A percentile compares a stretch with the other conserved stretches of the same genome.
Evolutionary conservation across 257 asterid species (phyloP).

Genomic region (Solanum infundibuliforme): DNA sequence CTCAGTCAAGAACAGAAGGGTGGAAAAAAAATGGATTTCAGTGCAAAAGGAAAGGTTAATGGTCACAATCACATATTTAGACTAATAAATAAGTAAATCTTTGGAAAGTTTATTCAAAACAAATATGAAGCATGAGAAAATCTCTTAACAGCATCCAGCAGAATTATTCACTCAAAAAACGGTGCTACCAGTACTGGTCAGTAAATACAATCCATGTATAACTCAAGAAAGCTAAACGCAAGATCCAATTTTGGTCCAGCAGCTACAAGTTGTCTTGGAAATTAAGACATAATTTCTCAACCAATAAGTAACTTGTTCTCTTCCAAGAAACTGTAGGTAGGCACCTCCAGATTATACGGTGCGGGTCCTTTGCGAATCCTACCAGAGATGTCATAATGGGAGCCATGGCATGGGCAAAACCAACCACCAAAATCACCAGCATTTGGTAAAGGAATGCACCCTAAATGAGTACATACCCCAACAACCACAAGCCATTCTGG

Average conservation of each 20-base stretch:
- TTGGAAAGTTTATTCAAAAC: not conserved
- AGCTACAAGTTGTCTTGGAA: not conserved
- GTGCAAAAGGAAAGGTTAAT: not conserved
- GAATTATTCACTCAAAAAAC: constrained; percentile 11
- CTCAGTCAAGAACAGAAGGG: not conserved
- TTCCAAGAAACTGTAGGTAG: constrained; percentile 76
- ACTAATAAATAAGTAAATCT: not conserved
- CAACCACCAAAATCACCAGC: constrained; percentile 97
- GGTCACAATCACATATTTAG: not conserved
- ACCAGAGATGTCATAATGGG: constrained; percentile 88
- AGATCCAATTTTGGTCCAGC: not conserved
- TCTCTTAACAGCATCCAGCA: constrained; percentile 5
- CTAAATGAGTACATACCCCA: constrained; percentile 91
- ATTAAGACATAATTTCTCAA: constrained; percentile 14
- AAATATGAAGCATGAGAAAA: not conserved
- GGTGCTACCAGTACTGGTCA: constrained; percentile 8
- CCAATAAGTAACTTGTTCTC: constrained; percentile 75
- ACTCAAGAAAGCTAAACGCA: not conserved
- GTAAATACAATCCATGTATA: constrained; percentile 7
- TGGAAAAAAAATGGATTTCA: not conserved
- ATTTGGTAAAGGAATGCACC: constrained; percentile 94
- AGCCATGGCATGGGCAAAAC: constrained; percentile 98
- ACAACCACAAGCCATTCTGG: constrained; percentile 88
- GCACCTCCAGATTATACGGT: constrained; percentile 83
- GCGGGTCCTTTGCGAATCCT: constrained; percentile 96